Conservation (phyloP, 208 protist genomes). For the Crithidia fasciculata region DNA sequence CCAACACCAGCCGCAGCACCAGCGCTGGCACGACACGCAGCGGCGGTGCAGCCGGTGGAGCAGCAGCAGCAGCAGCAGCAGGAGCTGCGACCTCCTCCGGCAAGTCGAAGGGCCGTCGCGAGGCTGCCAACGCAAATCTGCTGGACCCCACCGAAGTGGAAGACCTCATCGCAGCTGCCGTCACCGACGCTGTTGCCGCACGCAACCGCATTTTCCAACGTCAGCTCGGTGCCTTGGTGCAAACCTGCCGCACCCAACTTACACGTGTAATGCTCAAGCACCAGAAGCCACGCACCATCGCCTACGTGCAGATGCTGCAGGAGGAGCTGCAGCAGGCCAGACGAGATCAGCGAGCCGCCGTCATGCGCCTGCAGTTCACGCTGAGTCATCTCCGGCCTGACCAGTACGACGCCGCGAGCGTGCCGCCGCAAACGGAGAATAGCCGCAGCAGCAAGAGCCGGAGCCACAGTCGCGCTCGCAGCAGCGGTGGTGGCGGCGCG, state of each 20-base stretch:
- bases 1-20: neutral
- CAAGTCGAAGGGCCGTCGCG: neutral
- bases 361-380: conserved; percentile 42
- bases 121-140: neutral
- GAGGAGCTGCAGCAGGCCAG: conserved; percentile 38
- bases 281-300: conserved; percentile 43
- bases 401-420: conserved; percentile 29
- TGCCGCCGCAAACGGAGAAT: neutral
- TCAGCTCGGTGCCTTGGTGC: conserved; percentile 17
- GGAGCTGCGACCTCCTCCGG: no score
- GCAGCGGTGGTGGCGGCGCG: neutral
- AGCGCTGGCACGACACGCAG: neutral
- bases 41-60: neutral
- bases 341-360: conserved; percentile 28
- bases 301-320: conserved; percentile 42
- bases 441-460: neutral
- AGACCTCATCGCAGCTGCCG: conserved; percentile 17
- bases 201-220: conserved; percentile 16
- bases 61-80: neutral
- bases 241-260: conserved; percentile 33
- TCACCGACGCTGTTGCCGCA: conserved; percentile 13
- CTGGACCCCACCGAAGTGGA: conserved; percentile 1
- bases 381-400: conserved; percentile 34
- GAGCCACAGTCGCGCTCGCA: no score
- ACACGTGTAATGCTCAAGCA: conserved; percentile 43